Base-by-base conservation (phyloP, 2,329 filamentous ascomycete species). In the Arthrinium puccinioides region DNA sequence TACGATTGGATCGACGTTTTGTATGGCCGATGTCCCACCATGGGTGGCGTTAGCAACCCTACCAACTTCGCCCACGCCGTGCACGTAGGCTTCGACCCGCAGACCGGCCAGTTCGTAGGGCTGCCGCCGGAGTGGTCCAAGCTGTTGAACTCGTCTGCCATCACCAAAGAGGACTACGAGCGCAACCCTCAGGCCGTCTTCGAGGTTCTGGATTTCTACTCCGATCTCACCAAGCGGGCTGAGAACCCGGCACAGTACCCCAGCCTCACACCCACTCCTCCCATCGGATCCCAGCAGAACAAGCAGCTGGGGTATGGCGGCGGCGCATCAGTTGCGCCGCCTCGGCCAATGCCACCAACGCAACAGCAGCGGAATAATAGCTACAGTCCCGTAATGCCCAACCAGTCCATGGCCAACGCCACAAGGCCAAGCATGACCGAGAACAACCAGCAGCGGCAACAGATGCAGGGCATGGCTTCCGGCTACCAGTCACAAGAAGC, bases 1-100 rank as follows among this genome's bases (percentile, higher is more conserved):
- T 98, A 98, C 62, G 88, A 94, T 53, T 98, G 92, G 92, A 95
- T 97, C 54, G 92, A 98, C 61, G 87, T 89, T 59, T 94, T 98
- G 48, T 97, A 97, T 59, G 88, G 90, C 51, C 84, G 90, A 46
- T 97, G 90, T 60, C 92, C 92, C 14, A 90, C 87, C 44, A 95
- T 97, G 87, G 89, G 92, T 44, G 92, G 92, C 50, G 92, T 98
- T 39, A 96, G 90, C 65, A 96, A 97, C 61, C 92, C 92, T 6
- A 97, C 92, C 47, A 96, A 97, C 67, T 98, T 98, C 67, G 88
- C 85, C 18, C 92, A 98, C 59, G 84, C 89, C 32, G 89, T 98
- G 18, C 92, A 98, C 59, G 92, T 98, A 48, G 92, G 92, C 42
- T 98, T 97, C 56, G 92, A 98, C 58, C 88, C 90, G 19, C 83